Evolutionary conservation across 2,329 filamentous ascomycete genomes (phyloP).

Genomic region (Aaosphaeria pasadenensis): DNA sequence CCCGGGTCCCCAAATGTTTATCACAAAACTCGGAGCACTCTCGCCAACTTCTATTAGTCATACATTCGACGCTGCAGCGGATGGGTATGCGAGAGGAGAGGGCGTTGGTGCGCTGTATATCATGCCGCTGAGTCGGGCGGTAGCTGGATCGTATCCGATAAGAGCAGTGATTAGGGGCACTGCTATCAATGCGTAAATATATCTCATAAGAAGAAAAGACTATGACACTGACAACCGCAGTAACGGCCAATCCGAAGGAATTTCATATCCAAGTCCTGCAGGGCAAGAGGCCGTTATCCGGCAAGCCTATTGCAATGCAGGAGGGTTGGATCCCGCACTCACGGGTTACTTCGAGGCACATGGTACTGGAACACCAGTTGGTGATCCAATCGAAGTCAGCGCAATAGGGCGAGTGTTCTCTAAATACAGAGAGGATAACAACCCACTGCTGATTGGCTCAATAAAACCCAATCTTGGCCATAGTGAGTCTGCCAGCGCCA

Average conservation of each 20-base stretch:
- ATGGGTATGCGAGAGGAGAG: slow-evolving; percentile 10
- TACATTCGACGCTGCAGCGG: slow-evolving; percentile 9
- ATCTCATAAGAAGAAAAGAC: background rate
- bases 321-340: background rate
- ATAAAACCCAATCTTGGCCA: slow-evolving; percentile 40
- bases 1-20: slow-evolving; percentile 2
- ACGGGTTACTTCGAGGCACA: slow-evolving; percentile 20
- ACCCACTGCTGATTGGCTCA: slow-evolving; percentile 18
- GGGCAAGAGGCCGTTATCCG: slow-evolving; percentile 19
- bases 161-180: slow-evolving; percentile 13
- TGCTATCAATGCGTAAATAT: slow-evolving; percentile 11
- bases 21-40: slow-evolving; percentile 6
- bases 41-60: slow-evolving; percentile 3
- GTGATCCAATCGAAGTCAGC: slow-evolving; percentile 23
- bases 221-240: background rate
- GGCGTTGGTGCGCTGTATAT: slow-evolving; percentile 5
- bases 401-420: slow-evolving; percentile 12
- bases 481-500: slow-evolving; percentile 33
- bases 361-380: slow-evolving; percentile 27
- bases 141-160: slow-evolving; percentile 9
- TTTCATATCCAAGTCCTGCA: slow-evolving; percentile 12
- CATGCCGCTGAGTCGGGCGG: slow-evolving; percentile 2
- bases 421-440: background rate
- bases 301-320: slow-evolving; percentile 13
- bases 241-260: slow-evolving; percentile 12